A percentile compares a stretch with the other conserved stretches of the same genome.
Conservation (phyloP, 1,284 basidiomycete species). For the Phellopilus nigrolimitatus region DNA sequence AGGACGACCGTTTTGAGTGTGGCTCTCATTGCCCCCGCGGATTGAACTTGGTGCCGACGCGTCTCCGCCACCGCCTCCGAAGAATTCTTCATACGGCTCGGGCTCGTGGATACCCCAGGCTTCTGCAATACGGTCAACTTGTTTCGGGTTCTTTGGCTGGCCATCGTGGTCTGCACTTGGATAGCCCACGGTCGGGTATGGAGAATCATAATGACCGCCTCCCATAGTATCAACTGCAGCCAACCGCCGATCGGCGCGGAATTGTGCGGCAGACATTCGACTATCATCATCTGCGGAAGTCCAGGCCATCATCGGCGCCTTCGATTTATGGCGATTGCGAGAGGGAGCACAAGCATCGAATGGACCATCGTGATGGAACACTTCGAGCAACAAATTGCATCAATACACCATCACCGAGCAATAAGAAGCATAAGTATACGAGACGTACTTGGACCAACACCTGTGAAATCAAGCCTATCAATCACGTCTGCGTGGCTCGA, state of each 20-base stretch:
- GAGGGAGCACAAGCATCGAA: slow-evolving; percentile 86
- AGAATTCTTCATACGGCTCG: slow-evolving; percentile 83
- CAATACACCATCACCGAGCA: slow-evolving; percentile 13
- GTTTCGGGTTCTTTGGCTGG: slow-evolving; percentile 55
- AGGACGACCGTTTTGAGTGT: slow-evolving; percentile 6
- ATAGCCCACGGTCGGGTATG: slow-evolving; percentile 50
- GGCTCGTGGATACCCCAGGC: slow-evolving; percentile 87
- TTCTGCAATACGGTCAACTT: slow-evolving; percentile 76
- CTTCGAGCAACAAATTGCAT: slow-evolving; percentile 34
- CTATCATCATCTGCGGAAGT: slow-evolving; percentile 42
- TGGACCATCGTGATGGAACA: slow-evolving; percentile 85
- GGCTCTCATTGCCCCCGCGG: slow-evolving; percentile 39
- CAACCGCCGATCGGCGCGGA: slow-evolving; percentile 29
- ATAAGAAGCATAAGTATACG: slow-evolving; percentile 19
- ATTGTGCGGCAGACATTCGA: slow-evolving; percentile 30
- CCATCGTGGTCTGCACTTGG: slow-evolving; percentile 37
- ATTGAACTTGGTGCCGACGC: slow-evolving; percentile 62
- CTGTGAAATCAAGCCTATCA: slow-evolving; percentile 58
- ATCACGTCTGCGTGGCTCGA: slow-evolving; percentile 66
- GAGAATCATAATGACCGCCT: slow-evolving; percentile 30
- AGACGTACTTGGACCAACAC: slow-evolving; percentile 69
- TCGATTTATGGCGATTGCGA: slow-evolving; percentile 71
- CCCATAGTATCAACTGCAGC: slow-evolving; percentile 16
- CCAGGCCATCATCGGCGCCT: slow-evolving; percentile 81
- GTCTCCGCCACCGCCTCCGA: slow-evolving; percentile 63